These are phyloP conservation scores for Euphorbia schlechtendalii DNA, from an alignment of 441 rosid species.

Conservation along the genomic window DNA sequence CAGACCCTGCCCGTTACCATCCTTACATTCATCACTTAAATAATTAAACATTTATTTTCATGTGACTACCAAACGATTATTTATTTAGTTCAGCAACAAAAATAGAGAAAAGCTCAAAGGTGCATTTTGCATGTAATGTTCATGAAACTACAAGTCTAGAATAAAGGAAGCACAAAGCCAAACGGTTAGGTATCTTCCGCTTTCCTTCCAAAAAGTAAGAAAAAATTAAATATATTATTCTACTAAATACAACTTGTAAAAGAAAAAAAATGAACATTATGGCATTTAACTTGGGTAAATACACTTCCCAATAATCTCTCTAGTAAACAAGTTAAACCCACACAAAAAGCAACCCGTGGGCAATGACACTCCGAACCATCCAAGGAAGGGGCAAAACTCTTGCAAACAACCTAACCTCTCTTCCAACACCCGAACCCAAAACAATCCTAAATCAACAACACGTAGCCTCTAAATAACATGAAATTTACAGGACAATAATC, in stretches of 20 bases:
- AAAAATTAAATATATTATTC: not conserved
- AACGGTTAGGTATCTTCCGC: not conserved
- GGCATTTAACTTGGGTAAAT: not conserved
- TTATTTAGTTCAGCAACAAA: no score
- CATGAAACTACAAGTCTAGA: no score
- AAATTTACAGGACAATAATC: conserved; percentile 4
- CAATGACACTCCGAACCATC: conserved; percentile 1
- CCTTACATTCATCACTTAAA: no score
- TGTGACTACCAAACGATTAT: not conserved
- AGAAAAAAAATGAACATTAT: not conserved
- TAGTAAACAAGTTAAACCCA: not conserved
- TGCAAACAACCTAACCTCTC: conserved; percentile 40
- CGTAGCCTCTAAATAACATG: not conserved
- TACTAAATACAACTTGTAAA: not conserved
- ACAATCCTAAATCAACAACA: not conserved
- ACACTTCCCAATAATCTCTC: not conserved
- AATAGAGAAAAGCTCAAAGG: no score
- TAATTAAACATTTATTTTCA: no score
- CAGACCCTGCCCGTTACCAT: no score
- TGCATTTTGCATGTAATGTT: no score
- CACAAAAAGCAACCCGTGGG: not conserved
- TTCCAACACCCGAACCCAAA: conserved; percentile 19
- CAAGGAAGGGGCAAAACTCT: conserved; percentile 39
- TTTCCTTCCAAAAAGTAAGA: not conserved
- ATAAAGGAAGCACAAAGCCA: not conserved